Evolutionary conservation across 148 eudicot species (phyloP).

Genomic region (Spergularia marina): DNA sequence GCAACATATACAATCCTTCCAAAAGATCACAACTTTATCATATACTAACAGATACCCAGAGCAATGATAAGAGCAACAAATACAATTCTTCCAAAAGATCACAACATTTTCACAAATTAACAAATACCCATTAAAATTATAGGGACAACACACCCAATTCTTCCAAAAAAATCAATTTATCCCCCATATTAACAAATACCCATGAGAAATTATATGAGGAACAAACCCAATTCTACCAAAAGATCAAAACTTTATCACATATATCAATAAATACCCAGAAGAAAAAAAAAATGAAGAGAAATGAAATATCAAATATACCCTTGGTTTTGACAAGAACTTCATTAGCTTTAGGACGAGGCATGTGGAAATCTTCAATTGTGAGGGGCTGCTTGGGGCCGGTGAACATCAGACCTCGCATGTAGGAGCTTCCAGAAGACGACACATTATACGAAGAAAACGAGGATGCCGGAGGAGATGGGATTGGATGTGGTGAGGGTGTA

Average conservation of each 20-base stretch:
- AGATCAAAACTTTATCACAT: neutral
- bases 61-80: no score
- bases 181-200: no score
- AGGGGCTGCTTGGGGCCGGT: conserved; percentile 77
- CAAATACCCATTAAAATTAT: no score
- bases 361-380: conserved; percentile 75
- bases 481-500: neutral
- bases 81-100: no score
- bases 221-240: neutral
- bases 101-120: no score
- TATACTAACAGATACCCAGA: neutral
- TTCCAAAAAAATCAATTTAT: no score
- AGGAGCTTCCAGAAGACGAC: conserved; percentile 52
- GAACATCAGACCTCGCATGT: conserved; percentile 84
- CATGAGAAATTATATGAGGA: no score
- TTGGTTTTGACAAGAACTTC: conserved; percentile 91
- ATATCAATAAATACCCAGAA: neutral
- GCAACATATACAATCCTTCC: neutral
- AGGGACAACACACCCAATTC: no score
- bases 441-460: conserved; percentile 54
- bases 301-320: conserved; percentile 37
- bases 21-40: neutral
- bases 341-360: conserved; percentile 93
- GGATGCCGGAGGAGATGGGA: neutral
- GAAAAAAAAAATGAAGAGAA: neutral